These are phyloP conservation scores for Astrocystis sublimbata DNA, from an alignment of 495 filamentous ascomycete species.

Conservation along the genomic window DNA sequence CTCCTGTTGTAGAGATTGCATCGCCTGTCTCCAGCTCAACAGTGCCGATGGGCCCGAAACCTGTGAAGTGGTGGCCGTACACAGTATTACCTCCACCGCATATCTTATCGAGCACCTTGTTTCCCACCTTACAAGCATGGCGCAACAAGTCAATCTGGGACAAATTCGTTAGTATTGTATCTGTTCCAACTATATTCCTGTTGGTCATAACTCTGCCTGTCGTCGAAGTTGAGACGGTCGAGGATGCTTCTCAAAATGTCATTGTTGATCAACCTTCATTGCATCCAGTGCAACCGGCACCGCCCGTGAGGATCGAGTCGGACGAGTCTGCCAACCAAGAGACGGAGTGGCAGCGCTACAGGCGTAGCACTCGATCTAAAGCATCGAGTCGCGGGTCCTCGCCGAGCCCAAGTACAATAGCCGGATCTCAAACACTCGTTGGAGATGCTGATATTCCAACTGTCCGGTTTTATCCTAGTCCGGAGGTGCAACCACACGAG, in stretches of 20 bases:
- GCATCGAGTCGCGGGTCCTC: conserved; percentile 32
- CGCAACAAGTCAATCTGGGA: conserved; percentile 73
- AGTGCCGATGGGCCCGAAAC: conserved; percentile 50
- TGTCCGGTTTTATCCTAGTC: conserved; percentile 2
- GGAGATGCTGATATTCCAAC: not conserved
- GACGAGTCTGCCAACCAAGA: conserved; percentile 33
- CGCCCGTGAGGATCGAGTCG: conserved; percentile 35
- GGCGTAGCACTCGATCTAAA: conserved; percentile 44
- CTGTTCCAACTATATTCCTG: conserved; percentile 85
- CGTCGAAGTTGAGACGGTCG: conserved; percentile 61
- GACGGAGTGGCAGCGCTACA: conserved; percentile 56
- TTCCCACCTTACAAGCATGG: conserved; percentile 86
- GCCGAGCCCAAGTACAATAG: conserved; percentile 21
- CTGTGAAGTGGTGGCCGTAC: conserved; percentile 74
- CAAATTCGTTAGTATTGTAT: conserved; percentile 73
- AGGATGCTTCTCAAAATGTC: conserved; percentile 53
- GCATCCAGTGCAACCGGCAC: conserved; percentile 28
- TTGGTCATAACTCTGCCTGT: conserved; percentile 93
- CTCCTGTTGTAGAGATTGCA: conserved; percentile 25
- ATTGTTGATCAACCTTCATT: conserved; percentile 30
- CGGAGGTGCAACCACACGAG: conserved; percentile 25
- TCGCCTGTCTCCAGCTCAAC: conserved; percentile 35
- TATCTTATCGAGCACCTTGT: conserved; percentile 71
- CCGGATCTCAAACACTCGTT: not conserved
- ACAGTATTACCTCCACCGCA: conserved; percentile 67